A percentile compares a stretch with the other conserved stretches of the same genome.
phyloP scores from a whole-genome alignment of 106 monocot species.

The Allium sativum region DNA sequence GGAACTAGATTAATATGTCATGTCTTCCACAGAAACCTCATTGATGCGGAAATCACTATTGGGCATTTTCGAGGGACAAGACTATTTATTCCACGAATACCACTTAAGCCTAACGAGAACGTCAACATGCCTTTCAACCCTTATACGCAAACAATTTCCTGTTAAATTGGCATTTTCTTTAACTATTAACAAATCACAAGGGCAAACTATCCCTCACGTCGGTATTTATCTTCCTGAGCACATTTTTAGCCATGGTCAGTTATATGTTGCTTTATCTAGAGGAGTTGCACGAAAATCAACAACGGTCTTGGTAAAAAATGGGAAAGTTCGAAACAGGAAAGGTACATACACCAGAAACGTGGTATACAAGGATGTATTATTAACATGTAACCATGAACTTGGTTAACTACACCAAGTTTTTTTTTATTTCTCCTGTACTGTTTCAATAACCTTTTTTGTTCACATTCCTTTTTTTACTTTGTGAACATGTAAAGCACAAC shows the following conservation, averaged over 20 bases:
- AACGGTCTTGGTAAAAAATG: neutral
- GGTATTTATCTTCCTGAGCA: conserved; percentile 4
- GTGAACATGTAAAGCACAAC: no score
- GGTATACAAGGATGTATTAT: neutral
- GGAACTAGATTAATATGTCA: neutral
- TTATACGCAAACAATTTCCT: conserved; percentile 2
- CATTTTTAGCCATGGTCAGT: neutral
- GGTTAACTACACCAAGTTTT: no score
- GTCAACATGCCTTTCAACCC: neutral
- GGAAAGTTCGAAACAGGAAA: neutral
- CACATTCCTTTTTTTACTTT: no score
- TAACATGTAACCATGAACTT: no score
- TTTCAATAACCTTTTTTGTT: no score
- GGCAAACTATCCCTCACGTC: neutral
- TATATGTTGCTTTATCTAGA: conserved; percentile 1
- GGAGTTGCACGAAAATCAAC: neutral
- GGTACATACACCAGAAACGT: neutral
- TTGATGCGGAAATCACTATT: neutral
- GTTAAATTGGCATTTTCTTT: neutral
- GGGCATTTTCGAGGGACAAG: neutral
- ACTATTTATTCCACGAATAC: neutral
- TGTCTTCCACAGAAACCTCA: neutral
- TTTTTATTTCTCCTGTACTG: no score
- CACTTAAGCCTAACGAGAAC: neutral
- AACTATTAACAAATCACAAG: conserved; percentile 2